Conservation (phyloP, 2,329 filamentous ascomycete genomes). For the Calycina herbarum region DNA sequence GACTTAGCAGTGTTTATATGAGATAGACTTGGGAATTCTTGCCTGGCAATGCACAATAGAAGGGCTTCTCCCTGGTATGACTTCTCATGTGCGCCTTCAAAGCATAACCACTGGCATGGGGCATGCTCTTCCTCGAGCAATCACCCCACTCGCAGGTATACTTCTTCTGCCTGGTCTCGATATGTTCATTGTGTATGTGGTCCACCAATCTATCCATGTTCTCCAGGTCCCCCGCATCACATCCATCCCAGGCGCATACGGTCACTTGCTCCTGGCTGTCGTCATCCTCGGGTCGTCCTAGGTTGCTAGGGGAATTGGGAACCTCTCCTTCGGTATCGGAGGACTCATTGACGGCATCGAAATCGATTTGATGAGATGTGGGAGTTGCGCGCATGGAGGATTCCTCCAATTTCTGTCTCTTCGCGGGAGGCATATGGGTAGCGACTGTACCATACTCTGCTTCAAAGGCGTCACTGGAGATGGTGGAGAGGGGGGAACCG, state of each 20-base stretch:
- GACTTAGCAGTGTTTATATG: slow-evolving; percentile 26
- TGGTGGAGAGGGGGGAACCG: slow-evolving; percentile 63
- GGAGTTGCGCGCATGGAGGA: slow-evolving; percentile 26
- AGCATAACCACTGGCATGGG: slow-evolving; percentile 93
- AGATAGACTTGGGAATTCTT: slow-evolving; percentile 35
- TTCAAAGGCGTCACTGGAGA: slow-evolving; percentile 63
- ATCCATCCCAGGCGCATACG: slow-evolving; percentile 76
- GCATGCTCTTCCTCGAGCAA: slow-evolving; percentile 82
- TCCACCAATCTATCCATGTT: slow-evolving; percentile 82
- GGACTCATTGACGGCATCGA: slow-evolving; percentile 58
- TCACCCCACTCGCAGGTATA: slow-evolving; percentile 98
- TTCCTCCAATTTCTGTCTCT: slow-evolving; percentile 35
- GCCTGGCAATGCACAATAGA: slow-evolving; percentile 95
- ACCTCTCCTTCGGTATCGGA: slow-evolving; percentile 88
- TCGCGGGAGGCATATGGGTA: slow-evolving; percentile 37
- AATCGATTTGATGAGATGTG: slow-evolving; percentile 34
- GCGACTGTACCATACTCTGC: slow-evolving; percentile 52
- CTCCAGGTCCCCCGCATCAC: slow-evolving; percentile 66
- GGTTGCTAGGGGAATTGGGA: slow-evolving; percentile 67
- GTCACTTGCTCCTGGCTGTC: slow-evolving; percentile 78
- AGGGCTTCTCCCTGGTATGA: slow-evolving; percentile 96
- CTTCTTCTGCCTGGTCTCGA: slow-evolving; percentile 89
- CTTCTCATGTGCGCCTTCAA: slow-evolving; percentile 96
- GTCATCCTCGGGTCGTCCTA: slow-evolving; percentile 73
- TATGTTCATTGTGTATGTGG: slow-evolving; percentile 90